Evolutionary conservation across 1,284 basidiomycete species (phyloP).

Genomic region (Rhodotorula sp.): DNA sequence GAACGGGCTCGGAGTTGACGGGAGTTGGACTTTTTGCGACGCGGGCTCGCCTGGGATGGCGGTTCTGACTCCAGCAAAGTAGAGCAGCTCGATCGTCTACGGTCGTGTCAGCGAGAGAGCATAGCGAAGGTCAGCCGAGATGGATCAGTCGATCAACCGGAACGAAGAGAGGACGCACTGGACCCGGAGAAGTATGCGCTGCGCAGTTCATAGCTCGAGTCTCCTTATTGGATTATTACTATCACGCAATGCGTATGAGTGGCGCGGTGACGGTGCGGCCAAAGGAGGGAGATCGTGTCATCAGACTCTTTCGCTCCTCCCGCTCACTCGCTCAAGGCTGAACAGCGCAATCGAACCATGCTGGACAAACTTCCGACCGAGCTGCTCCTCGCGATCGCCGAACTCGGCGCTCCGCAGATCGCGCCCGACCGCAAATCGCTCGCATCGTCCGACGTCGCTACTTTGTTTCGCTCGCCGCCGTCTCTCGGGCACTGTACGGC

Average conservation of each 20-base stretch:
- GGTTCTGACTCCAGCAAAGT: constrained; percentile 75
- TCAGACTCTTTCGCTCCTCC: too few species aligned
- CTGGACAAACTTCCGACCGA: background rate
- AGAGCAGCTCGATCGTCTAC: constrained; percentile 56
- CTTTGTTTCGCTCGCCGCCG: background rate
- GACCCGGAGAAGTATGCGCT: too few species aligned
- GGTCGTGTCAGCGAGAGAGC: background rate
- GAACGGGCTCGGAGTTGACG: constrained; percentile 50
- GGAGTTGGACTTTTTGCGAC: constrained; percentile 57
- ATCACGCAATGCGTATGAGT: too few species aligned
- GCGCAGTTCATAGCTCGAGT: too few species aligned
- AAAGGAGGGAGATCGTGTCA: too few species aligned
- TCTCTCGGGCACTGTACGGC: background rate
- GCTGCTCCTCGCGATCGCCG: background rate
- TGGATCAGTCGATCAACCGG: background rate
- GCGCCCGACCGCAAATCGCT: background rate
- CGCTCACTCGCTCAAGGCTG: too few species aligned
- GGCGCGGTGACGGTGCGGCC: too few species aligned
- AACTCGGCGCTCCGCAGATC: background rate
- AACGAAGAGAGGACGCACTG: background rate
- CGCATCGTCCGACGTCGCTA: background rate
- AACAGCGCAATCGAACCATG: background rate
- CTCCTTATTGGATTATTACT: too few species aligned
- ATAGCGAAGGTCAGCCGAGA: background rate
- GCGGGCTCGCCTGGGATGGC: constrained; percentile 57